These are phyloP conservation scores for Talaromyces sp. DNA, from an alignment of 2,329 filamentous ascomycete genomes.

Conservation along the genomic window DNA sequence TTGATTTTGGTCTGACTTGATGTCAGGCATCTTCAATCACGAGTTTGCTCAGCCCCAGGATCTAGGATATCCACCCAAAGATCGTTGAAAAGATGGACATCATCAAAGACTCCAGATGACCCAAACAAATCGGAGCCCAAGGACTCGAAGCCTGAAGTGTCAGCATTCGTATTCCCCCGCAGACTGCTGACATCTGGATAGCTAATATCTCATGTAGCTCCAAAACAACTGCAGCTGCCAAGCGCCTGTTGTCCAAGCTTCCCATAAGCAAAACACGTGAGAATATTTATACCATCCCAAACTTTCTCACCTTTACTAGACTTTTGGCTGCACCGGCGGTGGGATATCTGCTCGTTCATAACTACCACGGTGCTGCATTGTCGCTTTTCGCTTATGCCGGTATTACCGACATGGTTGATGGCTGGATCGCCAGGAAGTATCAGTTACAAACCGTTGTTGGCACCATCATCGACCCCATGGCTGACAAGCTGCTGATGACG, in stretches of 20 bases:
- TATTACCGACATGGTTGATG: conserved; percentile 88
- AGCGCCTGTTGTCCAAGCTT: conserved; percentile 37
- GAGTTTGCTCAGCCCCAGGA: background rate
- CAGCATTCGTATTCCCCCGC: background rate
- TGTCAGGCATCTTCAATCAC: conserved; percentile 8
- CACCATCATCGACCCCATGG: conserved; percentile 93
- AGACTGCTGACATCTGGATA: too few relatives aligned
- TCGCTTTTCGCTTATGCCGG: conserved; percentile 90
- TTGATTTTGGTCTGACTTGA: conserved; percentile 2
- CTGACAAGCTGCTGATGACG: conserved; percentile 95
- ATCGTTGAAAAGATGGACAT: conserved; percentile 27
- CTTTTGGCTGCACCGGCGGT: conserved; percentile 80
- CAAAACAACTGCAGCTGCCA: conserved; percentile 27
- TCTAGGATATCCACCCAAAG: conserved; percentile 9
- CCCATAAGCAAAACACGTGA: conserved; percentile 60
- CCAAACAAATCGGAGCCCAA: conserved; percentile 12
- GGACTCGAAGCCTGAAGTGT: conserved; percentile 8
- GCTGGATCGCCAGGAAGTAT: conserved; percentile 88
- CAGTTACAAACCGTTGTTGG: conserved; percentile 91
- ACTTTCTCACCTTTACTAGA: conserved; percentile 85
- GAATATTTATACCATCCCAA: conserved; percentile 97
- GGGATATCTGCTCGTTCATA: conserved; percentile 84
- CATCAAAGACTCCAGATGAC: conserved; percentile 26
- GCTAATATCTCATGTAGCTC: background rate
- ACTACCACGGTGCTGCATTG: conserved; percentile 76